Evolutionary conservation across 345 rosid genomes (phyloP).

Genomic region (Lepidium aucheri): DNA sequence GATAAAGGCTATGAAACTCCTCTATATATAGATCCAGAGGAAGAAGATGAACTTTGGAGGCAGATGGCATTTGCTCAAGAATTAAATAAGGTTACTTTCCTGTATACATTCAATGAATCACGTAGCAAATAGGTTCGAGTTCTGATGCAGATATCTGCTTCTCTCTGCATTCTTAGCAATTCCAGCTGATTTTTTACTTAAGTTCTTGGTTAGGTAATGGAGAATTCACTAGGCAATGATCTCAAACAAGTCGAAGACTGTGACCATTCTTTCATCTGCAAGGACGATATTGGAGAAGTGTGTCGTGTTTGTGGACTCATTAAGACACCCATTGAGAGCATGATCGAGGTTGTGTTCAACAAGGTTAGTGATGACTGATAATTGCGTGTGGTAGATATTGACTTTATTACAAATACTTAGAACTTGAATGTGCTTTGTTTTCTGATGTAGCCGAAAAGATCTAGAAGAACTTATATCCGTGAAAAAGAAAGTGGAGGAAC

Average conservation of each 20-base stretch:
- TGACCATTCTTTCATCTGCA: conserved; percentile 69
- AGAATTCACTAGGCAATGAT: conserved; percentile 34
- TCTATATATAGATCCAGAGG: conserved; percentile 26
- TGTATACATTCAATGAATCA: background rate
- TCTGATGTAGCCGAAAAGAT: conserved; percentile 51
- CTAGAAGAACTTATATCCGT: conserved; percentile 37
- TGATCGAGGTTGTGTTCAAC: conserved; percentile 67
- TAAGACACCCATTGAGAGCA: conserved; percentile 55
- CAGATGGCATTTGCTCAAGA: conserved; percentile 71
- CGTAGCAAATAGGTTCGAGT: background rate
- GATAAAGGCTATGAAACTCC: background rate
- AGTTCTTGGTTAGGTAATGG: conserved; percentile 42
- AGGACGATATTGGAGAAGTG: conserved; percentile 86
- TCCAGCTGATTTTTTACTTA: background rate
- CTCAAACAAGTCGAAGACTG: conserved; percentile 41
- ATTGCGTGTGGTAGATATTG: background rate
- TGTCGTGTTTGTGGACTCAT: conserved; percentile 87
- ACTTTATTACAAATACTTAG: background rate
- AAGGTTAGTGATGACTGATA: conserved; percentile 43
- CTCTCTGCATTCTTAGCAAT: background rate
- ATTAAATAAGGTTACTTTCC: conserved; percentile 43
- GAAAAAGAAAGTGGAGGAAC: conserved; percentile 35
- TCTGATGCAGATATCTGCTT: background rate
- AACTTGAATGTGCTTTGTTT: background rate
- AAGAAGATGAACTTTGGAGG: conserved; percentile 51